Conservation (phyloP, 2,329 filamentous ascomycete species). For the Polychaeton citri region DNA sequence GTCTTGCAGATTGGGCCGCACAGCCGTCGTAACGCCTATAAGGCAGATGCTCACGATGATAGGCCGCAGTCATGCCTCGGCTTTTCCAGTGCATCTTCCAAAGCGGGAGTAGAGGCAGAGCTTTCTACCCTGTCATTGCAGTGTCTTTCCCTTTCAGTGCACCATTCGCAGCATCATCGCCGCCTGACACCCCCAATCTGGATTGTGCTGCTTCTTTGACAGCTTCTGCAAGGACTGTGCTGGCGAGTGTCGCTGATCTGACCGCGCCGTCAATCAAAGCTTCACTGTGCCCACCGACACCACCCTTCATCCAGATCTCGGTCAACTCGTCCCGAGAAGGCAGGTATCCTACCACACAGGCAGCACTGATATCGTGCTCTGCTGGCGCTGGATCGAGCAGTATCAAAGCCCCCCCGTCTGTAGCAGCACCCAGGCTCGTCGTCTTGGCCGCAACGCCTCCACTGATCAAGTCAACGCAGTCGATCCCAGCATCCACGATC, state of each 20-base stretch:
- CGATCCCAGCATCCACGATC: conserved; percentile 86
- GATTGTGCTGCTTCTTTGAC: conserved; percentile 42
- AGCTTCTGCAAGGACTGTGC: conserved; percentile 48
- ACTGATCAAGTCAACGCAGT: conserved; percentile 80
- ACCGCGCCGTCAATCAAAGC: conserved; percentile 50
- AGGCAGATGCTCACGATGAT: too few relatives aligned
- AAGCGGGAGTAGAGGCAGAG: too few relatives aligned
- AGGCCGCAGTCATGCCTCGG: too few relatives aligned
- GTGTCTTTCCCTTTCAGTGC: not conserved
- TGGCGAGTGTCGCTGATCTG: conserved; percentile 45
- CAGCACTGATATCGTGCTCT: conserved; percentile 62
- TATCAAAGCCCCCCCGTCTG: conserved; percentile 29
- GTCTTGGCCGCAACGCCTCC: conserved; percentile 82
- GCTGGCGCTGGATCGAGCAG: conserved; percentile 72
- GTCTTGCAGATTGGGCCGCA: too few relatives aligned
- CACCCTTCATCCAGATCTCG: conserved; percentile 85
- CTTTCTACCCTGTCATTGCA: too few relatives aligned
- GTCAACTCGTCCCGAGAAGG: conserved; percentile 81
- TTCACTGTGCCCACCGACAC: conserved; percentile 36
- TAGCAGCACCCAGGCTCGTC: conserved; percentile 19
- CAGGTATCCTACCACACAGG: conserved; percentile 83
- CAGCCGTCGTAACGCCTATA: too few relatives aligned
- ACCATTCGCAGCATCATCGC: too few relatives aligned
- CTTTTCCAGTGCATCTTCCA: too few relatives aligned
- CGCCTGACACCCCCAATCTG: not conserved